Conservation (phyloP, 495 filamentous ascomycete genomes). For the Podospora bellae-mahoneyi region DNA sequence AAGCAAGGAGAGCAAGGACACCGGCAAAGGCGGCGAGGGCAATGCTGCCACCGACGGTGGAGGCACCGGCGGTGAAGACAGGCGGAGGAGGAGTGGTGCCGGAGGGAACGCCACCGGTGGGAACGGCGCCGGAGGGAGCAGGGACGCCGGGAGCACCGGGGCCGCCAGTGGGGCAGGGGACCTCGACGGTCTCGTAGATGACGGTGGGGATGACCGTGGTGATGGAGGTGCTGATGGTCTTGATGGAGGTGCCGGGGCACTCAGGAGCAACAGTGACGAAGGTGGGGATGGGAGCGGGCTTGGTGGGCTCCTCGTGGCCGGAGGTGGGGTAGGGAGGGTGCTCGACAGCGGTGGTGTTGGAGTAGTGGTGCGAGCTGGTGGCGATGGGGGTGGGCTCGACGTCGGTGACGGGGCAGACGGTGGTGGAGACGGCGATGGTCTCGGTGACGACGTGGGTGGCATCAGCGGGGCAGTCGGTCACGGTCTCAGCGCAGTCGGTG, state of each 20-base stretch:
- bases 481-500: conserved; percentile 57
- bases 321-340: conserved; percentile 30
- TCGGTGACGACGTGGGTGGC: conserved; percentile 39
- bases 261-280: conserved; percentile 29
- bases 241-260: conserved; percentile 38
- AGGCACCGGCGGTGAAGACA: conserved; percentile 46
- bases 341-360: conserved; percentile 18
- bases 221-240: conserved; percentile 41
- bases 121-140: conserved; percentile 32
- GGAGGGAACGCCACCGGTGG: conserved; percentile 32
- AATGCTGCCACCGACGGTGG: conserved; percentile 29
- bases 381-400: conserved; percentile 17
- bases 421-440: conserved; percentile 34
- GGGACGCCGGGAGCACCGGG: conserved; percentile 18
- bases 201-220: conserved; percentile 52
- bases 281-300: conserved; percentile 15
- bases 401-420: conserved; percentile 33
- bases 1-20: conserved; percentile 52
- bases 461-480: conserved; percentile 58
- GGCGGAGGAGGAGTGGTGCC: conserved; percentile 35
- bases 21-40: conserved; percentile 40
- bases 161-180: conserved; percentile 36
- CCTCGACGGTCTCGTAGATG: conserved; percentile 50
- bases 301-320: conserved; percentile 23
- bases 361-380: conserved; percentile 18